A percentile compares a stretch with the other conserved stretches of the same genome.
Conservation (phyloP, 805 yeast species). For the Henningerozyma blattae region DNA sequence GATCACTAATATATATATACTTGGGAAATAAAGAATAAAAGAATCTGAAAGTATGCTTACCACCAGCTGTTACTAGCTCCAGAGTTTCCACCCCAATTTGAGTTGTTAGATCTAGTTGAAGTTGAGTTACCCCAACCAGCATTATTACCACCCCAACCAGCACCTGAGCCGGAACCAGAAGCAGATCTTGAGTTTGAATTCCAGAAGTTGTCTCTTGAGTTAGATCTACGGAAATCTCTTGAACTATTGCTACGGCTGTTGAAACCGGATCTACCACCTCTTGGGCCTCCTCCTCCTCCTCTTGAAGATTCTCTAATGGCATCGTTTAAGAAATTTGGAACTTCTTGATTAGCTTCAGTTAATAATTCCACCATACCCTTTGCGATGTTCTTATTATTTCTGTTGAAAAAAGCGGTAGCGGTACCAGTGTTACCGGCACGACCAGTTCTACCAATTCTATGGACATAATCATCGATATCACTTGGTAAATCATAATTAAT, state of each 20-base stretch:
- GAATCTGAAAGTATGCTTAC: conserved; percentile 6
- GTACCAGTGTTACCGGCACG: conserved; percentile 99
- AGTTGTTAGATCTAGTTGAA: conserved; percentile 20
- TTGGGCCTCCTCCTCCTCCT: conserved; percentile 46
- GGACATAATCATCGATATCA: conserved; percentile 97
- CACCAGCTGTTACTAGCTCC: conserved; percentile 16
- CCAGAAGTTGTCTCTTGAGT: conserved; percentile 7
- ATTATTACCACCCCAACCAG: conserved; percentile 16
- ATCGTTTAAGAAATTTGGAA: conserved; percentile 76
- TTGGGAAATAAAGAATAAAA: background rate
- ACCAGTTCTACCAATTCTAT: conserved; percentile 99
- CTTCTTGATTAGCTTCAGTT: conserved; percentile 94
- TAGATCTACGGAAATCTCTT: conserved; percentile 42
- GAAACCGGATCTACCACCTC: conserved; percentile 34
- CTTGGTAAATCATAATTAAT: conserved; percentile 94
- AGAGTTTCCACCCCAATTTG: conserved; percentile 25
- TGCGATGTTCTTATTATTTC: conserved; percentile 81
- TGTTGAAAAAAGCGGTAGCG: conserved; percentile 97
- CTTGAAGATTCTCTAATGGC: conserved; percentile 65
- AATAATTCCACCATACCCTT: conserved; percentile 80
- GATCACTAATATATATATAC: background rate
- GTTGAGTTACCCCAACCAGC: conserved; percentile 16
- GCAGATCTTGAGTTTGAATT: conserved; percentile 24
- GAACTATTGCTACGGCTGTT: conserved; percentile 29
- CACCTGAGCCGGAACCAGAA: conserved; percentile 19